Evolutionary conservation across 2,329 filamentous ascomycete genomes (phyloP).

Genomic region (Ophiostoma himal-ulmi): DNA sequence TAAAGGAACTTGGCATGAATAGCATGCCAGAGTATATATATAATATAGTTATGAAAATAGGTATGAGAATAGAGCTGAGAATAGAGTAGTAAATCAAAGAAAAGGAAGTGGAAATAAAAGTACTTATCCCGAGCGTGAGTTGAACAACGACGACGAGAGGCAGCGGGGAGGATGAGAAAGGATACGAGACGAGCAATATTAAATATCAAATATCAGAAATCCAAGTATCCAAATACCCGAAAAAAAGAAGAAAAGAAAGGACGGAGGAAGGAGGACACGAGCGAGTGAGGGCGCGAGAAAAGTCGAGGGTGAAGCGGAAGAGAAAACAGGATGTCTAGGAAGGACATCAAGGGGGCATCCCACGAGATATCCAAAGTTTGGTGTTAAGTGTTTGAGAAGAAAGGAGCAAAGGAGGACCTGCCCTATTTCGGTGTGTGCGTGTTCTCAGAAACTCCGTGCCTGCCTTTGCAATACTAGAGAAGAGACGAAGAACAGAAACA

Average conservation of each 20-base stretch:
- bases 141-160: background rate
- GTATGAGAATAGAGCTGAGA: background rate
- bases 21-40: background rate
- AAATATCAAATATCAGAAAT: background rate
- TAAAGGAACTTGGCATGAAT: background rate
- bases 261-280: background rate
- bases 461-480: background rate
- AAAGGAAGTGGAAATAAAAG: background rate
- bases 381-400: background rate
- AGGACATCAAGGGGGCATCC: background rate
- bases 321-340: background rate
- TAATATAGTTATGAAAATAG: background rate
- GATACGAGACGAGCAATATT: background rate
- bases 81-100: background rate
- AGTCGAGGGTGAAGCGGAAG: background rate
- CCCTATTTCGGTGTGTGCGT: constrained; percentile 2
- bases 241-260: background rate
- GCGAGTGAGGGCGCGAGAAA: background rate
- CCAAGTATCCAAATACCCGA: background rate
- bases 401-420: background rate
- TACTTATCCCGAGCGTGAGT: background rate
- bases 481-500: constrained; percentile 1
- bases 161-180: background rate
- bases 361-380: background rate
- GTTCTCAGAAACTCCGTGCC: background rate